Evolutionary conservation across 768 basidiomycete genomes (phyloP).

Genomic region (Suillus subaureus): DNA sequence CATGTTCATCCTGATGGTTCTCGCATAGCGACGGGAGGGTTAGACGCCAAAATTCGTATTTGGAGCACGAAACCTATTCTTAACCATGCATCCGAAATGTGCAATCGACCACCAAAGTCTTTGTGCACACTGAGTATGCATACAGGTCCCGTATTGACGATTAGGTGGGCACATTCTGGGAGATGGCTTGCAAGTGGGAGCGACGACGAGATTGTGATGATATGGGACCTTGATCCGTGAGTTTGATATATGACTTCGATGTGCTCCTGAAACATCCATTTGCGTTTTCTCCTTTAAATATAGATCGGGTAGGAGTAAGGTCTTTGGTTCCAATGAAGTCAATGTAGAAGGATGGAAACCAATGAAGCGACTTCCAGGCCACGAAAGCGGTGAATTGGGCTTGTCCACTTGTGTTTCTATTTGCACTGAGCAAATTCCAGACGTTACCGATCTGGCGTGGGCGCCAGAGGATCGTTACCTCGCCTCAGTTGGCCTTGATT

Average conservation of each 20-base stretch:
- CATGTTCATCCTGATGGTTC: slow-evolving; percentile 96
- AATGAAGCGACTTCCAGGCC: slow-evolving; percentile 86
- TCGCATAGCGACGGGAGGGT: slow-evolving; percentile 94
- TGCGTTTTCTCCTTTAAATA: slow-evolving; percentile 9
- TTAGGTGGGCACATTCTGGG: slow-evolving; percentile 94
- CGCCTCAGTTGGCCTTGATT: slow-evolving; percentile 93
- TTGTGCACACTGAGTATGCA: slow-evolving; percentile 93
- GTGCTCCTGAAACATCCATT: slow-evolving; percentile 9
- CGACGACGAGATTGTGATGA: slow-evolving; percentile 94
- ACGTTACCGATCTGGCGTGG: slow-evolving; percentile 96
- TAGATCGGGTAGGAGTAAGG: slow-evolving; percentile 80
- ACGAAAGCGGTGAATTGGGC: slow-evolving; percentile 78
- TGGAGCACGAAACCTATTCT: slow-evolving; percentile 97
- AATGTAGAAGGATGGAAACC: slow-evolving; percentile 99
- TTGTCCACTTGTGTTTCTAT: not conserved
- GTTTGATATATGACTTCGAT: slow-evolving; percentile 29
- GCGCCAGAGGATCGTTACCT: slow-evolving; percentile 89
- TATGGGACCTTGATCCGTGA: slow-evolving; percentile 97
- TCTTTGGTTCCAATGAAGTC: slow-evolving; percentile 94
- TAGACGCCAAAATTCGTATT: slow-evolving; percentile 95
- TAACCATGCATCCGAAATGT: slow-evolving; percentile 64
- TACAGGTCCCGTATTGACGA: slow-evolving; percentile 87
- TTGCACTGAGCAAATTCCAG: slow-evolving; percentile 41
- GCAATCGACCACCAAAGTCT: slow-evolving; percentile 78
- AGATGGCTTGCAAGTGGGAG: slow-evolving; percentile 94